Base-by-base conservation (phyloP, 2,329 filamentous ascomycete species). In the Beauveria sp. region DNA sequence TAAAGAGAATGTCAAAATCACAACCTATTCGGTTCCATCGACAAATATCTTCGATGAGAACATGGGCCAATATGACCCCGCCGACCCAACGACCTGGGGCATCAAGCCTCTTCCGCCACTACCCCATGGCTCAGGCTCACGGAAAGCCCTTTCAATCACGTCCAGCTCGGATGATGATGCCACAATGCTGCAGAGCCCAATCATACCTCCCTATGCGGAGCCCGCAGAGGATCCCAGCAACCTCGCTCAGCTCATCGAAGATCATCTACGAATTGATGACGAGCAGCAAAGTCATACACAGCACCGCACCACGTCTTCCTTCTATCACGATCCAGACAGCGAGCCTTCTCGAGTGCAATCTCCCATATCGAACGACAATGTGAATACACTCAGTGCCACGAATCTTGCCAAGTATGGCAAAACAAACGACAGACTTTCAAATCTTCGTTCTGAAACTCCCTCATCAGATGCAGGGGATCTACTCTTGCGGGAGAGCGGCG, bases 391-490 rank as follows among this genome's bases (percentile, higher is more conserved):
- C 8, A 71, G 67, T 30, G 55, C 70, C 14, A 67, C 70, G 14
- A 63, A 72, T 28, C 63, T 76, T 40, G 65, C 66, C 1, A 67
- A 67, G 37, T 74, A 70, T 52, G 68, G 67, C 48, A 66, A 65
- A 26, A 64, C 63, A 40, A 71, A 72, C 26, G 67, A 71, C 58
- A 63, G 67, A 3, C 63, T 72, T 5, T 72, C 70, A 0, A 68
- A 68, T 24, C 67, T 74, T 22, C 63, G 65, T 9, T 73, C 72
- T 18, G 67, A 55, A 44, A 70, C 72, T 5, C 51, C 54, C 7
- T 61, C 53, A 10, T 55, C 44, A 18, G 24, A 44, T 28, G 61
- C 48, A 18, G 47, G 20, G 5, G 57, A 60, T 3, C 16, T 59
- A 12, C 3, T 16, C 44, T 5, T 30, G 5, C 30, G 43, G 5